Conservation (phyloP, 1,139 yeast species). For the Pichia sp. region DNA sequence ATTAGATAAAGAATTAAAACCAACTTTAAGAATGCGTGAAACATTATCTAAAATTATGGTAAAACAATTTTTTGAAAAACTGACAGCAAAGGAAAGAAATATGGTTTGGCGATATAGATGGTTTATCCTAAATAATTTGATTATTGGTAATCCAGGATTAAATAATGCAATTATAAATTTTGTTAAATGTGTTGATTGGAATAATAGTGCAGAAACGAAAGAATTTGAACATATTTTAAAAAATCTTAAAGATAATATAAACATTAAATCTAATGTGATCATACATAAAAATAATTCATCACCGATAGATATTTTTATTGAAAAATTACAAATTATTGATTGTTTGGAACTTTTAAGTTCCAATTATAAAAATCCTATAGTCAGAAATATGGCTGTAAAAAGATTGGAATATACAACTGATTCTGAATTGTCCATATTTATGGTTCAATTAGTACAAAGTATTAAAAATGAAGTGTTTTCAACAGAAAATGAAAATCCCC, state of each 20-base stretch:
- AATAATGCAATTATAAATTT: conserved; percentile 55
- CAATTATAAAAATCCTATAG: conserved; percentile 46
- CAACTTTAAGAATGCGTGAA: conserved; percentile 78
- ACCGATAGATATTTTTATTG: conserved; percentile 21
- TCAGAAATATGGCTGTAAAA: conserved; percentile 85
- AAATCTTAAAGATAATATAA: conserved; percentile 18
- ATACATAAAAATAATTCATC: background rate
- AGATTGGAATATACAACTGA: conserved; percentile 73
- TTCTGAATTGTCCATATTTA: conserved; percentile 70
- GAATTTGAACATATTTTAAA: conserved; percentile 56
- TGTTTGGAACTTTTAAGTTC: conserved; percentile 85
- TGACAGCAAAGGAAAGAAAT: conserved; percentile 80
- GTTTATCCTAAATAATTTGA: conserved; percentile 61
- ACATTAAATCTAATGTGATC: conserved; percentile 3
- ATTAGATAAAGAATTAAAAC: conserved; percentile 79
- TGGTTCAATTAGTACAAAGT: conserved; percentile 90
- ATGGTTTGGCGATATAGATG: conserved; percentile 89
- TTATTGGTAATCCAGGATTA: conserved; percentile 28
- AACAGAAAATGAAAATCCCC: background rate
- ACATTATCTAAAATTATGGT: conserved; percentile 60
- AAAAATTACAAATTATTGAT: conserved; percentile 67
- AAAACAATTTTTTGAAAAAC: conserved; percentile 78
- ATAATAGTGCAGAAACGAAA: conserved; percentile 69
- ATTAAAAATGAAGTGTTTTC: conserved; percentile 57
- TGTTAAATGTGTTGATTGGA: conserved; percentile 84